Evolutionary conservation across 306 rosid genomes (phyloP).

Genomic region (Casuarina cunninghamiana): DNA sequence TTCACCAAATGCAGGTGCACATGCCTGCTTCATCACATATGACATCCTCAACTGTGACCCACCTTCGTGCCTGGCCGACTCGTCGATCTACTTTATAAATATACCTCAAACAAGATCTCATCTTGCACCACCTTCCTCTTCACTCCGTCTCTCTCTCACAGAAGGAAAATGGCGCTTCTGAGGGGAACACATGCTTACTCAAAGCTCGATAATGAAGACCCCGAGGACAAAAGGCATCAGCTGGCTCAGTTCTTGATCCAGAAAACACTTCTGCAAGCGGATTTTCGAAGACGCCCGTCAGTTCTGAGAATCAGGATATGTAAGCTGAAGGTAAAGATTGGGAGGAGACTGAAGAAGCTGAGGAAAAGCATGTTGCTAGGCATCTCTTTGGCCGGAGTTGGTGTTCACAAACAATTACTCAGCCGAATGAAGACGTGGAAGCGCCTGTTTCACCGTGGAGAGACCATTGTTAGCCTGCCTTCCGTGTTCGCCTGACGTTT

Average conservation of each 20-base stretch:
- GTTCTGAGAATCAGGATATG: conserved; percentile 60
- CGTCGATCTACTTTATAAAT: conserved; percentile 35
- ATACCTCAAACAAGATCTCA: conserved; percentile 15
- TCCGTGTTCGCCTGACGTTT: conserved; percentile 37
- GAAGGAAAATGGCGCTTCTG: conserved; percentile 38
- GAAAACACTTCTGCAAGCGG: conserved; percentile 59
- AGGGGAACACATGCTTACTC: conserved; percentile 40
- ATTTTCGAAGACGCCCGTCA: conserved; percentile 41
- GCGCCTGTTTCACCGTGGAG: conserved; percentile 47
- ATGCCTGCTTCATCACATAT: conserved; percentile 55
- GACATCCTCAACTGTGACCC: conserved; percentile 38
- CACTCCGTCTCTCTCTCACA: background rate
- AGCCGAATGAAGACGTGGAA: conserved; percentile 54
- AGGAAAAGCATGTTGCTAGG: conserved; percentile 50
- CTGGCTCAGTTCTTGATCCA: conserved; percentile 83
- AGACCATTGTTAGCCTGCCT: conserved; percentile 39
- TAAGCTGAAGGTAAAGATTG: conserved; percentile 72
- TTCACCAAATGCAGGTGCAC: conserved; percentile 45
- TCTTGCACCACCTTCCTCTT: conserved; percentile 20
- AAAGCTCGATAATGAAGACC: conserved; percentile 79
- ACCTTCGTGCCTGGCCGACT: conserved; percentile 24
- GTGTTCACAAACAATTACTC: conserved; percentile 48
- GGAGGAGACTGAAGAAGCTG: conserved; percentile 62
- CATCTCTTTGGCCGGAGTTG: conserved; percentile 43
- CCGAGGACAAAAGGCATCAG: conserved; percentile 55